Base-by-base conservation (phyloP, 768 basidiomycete genomes). In the Exidia glandulosa region DNA sequence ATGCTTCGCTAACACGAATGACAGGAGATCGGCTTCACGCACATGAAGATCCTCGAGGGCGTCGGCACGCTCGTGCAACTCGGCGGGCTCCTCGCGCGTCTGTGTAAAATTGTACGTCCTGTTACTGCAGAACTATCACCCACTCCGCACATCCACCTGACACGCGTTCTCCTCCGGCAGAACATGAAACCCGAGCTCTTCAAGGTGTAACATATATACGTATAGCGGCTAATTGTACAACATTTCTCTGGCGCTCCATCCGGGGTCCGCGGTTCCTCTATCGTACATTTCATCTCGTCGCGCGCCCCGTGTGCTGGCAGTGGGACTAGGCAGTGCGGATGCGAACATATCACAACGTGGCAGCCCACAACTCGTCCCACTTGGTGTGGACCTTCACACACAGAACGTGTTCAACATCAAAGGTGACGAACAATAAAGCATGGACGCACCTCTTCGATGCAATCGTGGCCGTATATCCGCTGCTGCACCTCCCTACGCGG, bases 1-100 rank as follows among this genome's bases (percentile, higher is more conserved):
- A 34, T 32, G 23, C 60, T 36, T 14, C 56, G 57, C 41, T 57
- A 27, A 54, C 47, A 48, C 32, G n/a, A 50, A 47, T 45, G n/a
- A 7, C 66, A 98, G 95, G 95, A 98, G 75, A 95, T 97, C 65
- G 96, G 96, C 9, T 98, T 93, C 71, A 94, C 95, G 16, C 96
- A 99, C 70, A 99, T 99, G 96, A 83, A 92, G 34, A 88, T 98
- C 59, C 78, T 99, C 32, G 96, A 99, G 75, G 96, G 96, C 27
- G 95, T 98, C 16, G 91, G 93, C 7, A 98, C 96, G 4, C 72
- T 97, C 34, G 86, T 97, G 29, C 96, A 99, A 71, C 82, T 99
- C 7, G 87, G 88, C 13, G 96, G 94, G 3, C 82, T 99, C 56
- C 74, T 96, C 63, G 88, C 94, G 19, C 84, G 96, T 54, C 78